Evolutionary conservation across 306 rosid species (phyloP).

Genomic region (Carpinus viminea): DNA sequence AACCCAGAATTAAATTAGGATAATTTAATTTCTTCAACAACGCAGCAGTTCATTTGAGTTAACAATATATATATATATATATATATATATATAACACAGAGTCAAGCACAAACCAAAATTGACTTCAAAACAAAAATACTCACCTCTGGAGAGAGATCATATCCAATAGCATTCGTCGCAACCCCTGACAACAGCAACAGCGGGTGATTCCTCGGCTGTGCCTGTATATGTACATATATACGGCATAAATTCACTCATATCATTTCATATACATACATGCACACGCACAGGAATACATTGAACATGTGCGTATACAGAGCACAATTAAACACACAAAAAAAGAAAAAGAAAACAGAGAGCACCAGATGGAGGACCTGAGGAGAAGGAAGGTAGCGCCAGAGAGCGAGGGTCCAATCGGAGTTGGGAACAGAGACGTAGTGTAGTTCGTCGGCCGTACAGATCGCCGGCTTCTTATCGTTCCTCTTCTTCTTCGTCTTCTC

Average conservation of each 20-base stretch:
- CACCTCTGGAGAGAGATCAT: slow-evolving; percentile 90
- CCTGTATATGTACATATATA: slow-evolving; percentile 38
- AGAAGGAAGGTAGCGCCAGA: slow-evolving; percentile 91
- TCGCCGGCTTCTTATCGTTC: slow-evolving; percentile 28
- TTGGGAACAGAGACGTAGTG: slow-evolving; percentile 66
- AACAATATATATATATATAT: too few species aligned
- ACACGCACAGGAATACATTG: neutral
- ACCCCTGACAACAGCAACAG: slow-evolving; percentile 80
- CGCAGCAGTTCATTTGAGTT: too few species aligned
- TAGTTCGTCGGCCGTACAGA: slow-evolving; percentile 85
- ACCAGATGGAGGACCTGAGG: slow-evolving; percentile 41
- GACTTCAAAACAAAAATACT: neutral
- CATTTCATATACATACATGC: neutral
- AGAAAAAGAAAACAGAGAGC: neutral
- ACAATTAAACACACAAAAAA: slow-evolving; percentile 2
- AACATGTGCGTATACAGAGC: slow-evolving; percentile 2
- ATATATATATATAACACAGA: too few species aligned
- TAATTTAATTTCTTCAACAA: too few species aligned
- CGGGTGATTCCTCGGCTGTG: slow-evolving; percentile 71
- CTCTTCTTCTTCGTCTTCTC: slow-evolving; percentile 11
- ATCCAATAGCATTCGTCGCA: slow-evolving; percentile 86
- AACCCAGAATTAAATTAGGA: too few species aligned
- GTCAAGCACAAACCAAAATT: too few species aligned
- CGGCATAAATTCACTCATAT: neutral
- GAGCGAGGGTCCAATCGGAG: slow-evolving; percentile 89